These are phyloP conservation scores for Candida vaughaniae DNA, from an alignment of 805 yeast genomes.

Conservation along the genomic window DNA sequence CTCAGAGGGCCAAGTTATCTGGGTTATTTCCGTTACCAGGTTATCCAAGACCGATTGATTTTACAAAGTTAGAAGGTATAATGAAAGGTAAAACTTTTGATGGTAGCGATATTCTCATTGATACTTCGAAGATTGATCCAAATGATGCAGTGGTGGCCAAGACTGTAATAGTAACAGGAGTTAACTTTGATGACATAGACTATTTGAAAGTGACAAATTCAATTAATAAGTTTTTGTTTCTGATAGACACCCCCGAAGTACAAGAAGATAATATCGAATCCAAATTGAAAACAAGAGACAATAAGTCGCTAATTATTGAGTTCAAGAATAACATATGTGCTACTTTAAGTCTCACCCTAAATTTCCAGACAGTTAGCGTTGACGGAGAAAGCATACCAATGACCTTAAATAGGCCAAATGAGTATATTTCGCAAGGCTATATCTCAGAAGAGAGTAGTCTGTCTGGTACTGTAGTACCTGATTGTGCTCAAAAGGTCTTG, in stretches of 20 bases:
- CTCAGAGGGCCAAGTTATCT: constrained; percentile 73
- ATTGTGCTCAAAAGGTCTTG: constrained; percentile 13
- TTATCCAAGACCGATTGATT: constrained; percentile 45
- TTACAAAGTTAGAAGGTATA: constrained; percentile 41
- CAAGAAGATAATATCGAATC: constrained; percentile 28
- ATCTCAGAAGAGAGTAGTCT: constrained; percentile 9
- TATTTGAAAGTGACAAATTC: constrained; percentile 42
- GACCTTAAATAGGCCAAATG: constrained; percentile 13
- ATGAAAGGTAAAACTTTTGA: constrained; percentile 32
- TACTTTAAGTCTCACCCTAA: constrained; percentile 50
- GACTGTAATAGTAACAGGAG: constrained; percentile 27
- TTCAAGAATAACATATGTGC: constrained; percentile 53
- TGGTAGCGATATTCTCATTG: constrained; percentile 31
- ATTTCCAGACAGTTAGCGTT: constrained; percentile 19
- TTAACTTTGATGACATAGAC: constrained; percentile 33
- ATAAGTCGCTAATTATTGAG: constrained; percentile 45
- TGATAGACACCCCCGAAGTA: constrained; percentile 41
- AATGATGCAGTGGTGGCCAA: constrained; percentile 34
- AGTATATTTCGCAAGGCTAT: constrained; percentile 14
- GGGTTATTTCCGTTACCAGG: constrained; percentile 82
- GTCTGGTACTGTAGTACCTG: constrained; percentile 4
- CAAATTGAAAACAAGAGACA: constrained; percentile 36
- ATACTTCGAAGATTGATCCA: constrained; percentile 37
- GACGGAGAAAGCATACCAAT: constrained; percentile 20
- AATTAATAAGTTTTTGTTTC: constrained; percentile 44